A percentile compares a stretch with the other conserved stretches of the same genome.
phyloP scores from a whole-genome alignment of 805 yeast genomes.

The Candida nitratophila region DNA sequence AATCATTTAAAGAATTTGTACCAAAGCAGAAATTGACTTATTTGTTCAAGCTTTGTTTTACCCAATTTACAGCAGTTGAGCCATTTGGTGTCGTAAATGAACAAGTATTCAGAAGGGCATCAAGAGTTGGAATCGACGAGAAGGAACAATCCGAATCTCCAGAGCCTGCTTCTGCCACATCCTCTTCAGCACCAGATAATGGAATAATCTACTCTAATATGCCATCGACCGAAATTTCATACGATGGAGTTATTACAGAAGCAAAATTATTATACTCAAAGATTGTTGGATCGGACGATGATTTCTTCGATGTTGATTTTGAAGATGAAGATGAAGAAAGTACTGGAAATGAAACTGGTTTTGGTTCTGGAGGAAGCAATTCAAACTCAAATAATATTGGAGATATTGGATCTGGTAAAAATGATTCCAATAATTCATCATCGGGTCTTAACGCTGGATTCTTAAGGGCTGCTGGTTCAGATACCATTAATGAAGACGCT shows the following conservation, averaged over 20 bases:
- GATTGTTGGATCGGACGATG: conserved; percentile 90
- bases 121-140: conserved; percentile 6
- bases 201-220: conserved; percentile 44
- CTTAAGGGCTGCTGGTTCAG: conserved; percentile 18
- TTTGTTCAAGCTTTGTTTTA: conserved; percentile 53
- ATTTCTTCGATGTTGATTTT: conserved; percentile 92
- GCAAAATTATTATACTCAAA: conserved; percentile 66
- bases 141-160: conserved; percentile 1
- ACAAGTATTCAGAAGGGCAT: conserved; percentile 29
- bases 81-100: conserved; percentile 47
- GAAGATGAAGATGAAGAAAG: conserved; percentile 79
- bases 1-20: conserved; percentile 75
- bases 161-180: conserved; percentile 15
- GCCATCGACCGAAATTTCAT: conserved; percentile 83
- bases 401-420: background rate
- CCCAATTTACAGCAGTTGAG: conserved; percentile 50
- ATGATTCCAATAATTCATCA: background rate
- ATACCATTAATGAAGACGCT: conserved; percentile 32
- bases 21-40: conserved; percentile 68
- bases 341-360: too few relatives aligned
- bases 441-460: background rate
- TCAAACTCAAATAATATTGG: background rate
- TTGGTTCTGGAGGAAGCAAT: conserved; percentile 10
- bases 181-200: conserved; percentile 36
- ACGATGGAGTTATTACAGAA: conserved; percentile 84